Evolutionary conservation across 2,329 filamentous ascomycete genomes (phyloP).

Genomic region (Fusarium lyarnte): DNA sequence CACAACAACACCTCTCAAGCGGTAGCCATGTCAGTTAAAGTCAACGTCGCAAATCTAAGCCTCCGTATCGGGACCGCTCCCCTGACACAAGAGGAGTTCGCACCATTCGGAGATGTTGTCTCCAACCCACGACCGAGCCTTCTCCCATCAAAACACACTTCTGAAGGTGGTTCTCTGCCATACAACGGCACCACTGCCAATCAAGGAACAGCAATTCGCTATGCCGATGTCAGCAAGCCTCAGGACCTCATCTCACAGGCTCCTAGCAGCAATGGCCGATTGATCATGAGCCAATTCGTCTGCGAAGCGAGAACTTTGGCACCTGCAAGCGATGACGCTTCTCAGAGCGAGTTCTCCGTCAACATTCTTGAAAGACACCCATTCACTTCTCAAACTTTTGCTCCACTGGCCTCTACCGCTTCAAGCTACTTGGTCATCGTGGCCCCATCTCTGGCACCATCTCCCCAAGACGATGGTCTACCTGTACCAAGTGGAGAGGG

Average conservation of each 20-base stretch:
- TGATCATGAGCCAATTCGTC: slow-evolving; percentile 89
- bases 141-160: slow-evolving; percentile 58
- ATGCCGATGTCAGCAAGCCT: slow-evolving; percentile 80
- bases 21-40: slow-evolving; percentile 40
- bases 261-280: slow-evolving; percentile 62
- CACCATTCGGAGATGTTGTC: slow-evolving; percentile 84
- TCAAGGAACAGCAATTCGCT: slow-evolving; percentile 90
- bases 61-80: slow-evolving; percentile 65
- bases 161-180: slow-evolving; percentile 50
- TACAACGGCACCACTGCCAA: slow-evolving; percentile 72
- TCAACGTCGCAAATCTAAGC: slow-evolving; percentile 37
- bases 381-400: slow-evolving; percentile 93
- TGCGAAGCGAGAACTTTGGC: slow-evolving; percentile 61
- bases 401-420: slow-evolving; percentile 70
- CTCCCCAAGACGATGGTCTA: slow-evolving; percentile 37
- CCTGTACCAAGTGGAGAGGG: slow-evolving; percentile 45
- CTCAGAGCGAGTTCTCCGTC: slow-evolving; percentile 63
- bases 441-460: slow-evolving; percentile 74
- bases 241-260: slow-evolving; percentile 75
- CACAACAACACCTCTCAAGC: not conserved
- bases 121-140: slow-evolving; percentile 73
- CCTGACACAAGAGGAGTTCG: slow-evolving; percentile 76
- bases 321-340: slow-evolving; percentile 10
- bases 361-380: slow-evolving; percentile 88
- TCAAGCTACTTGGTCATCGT: slow-evolving; percentile 85